Base-by-base conservation (phyloP, 331 rosid species). In the Pyrus hybrid region DNA sequence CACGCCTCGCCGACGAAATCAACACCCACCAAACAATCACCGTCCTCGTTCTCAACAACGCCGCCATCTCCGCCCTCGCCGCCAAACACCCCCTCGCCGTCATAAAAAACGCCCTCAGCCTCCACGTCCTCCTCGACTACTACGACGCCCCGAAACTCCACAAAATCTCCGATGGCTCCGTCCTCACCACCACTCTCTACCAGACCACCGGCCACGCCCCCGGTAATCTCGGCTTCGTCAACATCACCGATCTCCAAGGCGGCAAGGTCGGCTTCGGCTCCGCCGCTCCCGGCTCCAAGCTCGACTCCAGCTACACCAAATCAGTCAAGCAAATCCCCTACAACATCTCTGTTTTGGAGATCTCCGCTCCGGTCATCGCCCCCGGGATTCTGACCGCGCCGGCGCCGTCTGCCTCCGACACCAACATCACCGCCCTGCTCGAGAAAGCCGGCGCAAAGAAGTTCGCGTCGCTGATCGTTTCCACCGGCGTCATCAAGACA, bases 221-320 rank as follows among this genome's bases (percentile, higher is more conserved):
- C 3, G 92, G 91, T 0, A 95, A 90, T 64, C 63, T 83, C 32
- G 99, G 99, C 10, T 95, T 87, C 76, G 96, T 95, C 75, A 95
- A 95, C 79, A 95, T 95, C 80, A 95, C 99, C 23, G 97, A 95
- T 60, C 74, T 89, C 13, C 75, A 84, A 57, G 99, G 97, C 43
- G 99, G 99, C 4, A 95, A 90, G 53, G 97, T 95, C 23, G 92
- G 74, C 41, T 90, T 95, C 86, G 97, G 97, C 79, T 95, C 99
- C 5, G 99, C 97, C 0, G 87, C 80, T 1, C 83, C 97, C 1
- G 97, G 97, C 56, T 92, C 99, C 77, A 92, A 95, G 63, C 97
- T 95, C 69, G 97, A 85, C 69, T 95, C 97, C 4, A 68, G 80
- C 26, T 95, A 85, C 83, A 83, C 93, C 10, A 95, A 95, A 80